Conservation (phyloP, 441 rosid genomes). For the Dalechampia spathulata region DNA sequence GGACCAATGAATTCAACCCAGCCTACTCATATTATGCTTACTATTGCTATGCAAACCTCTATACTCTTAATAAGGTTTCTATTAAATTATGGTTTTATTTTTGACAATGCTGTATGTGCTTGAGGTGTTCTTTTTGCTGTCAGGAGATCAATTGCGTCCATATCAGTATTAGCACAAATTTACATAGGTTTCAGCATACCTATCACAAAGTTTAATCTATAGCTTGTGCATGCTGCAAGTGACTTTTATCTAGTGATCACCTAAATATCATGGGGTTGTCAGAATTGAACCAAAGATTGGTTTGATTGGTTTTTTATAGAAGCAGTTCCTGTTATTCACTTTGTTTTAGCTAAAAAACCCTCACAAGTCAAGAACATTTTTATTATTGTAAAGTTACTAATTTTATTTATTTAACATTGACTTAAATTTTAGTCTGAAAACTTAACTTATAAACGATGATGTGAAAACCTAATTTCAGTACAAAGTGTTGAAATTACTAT, state of each 20-base stretch:
- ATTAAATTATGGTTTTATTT: constrained; percentile 2
- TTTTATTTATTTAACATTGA: too few species aligned
- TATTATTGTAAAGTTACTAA: too few species aligned
- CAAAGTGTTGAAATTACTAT: background rate
- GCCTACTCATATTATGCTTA: constrained; percentile 70
- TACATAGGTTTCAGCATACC: background rate
- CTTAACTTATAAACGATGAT: too few species aligned
- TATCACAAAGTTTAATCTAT: background rate
- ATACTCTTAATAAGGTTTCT: constrained; percentile 55
- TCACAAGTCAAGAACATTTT: too few species aligned
- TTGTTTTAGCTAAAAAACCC: too few species aligned
- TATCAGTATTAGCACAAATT: background rate
- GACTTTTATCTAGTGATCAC: constrained; percentile 8
- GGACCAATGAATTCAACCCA: constrained; percentile 74
- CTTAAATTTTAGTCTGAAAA: too few species aligned
- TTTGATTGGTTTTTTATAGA: too few species aligned
- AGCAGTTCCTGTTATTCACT: too few species aligned
- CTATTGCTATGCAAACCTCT: constrained; percentile 69
- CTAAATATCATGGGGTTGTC: too few species aligned
- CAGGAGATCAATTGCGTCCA: background rate
- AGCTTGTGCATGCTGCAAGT: background rate
- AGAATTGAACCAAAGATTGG: too few species aligned
- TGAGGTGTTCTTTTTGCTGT: constrained; percentile 6
- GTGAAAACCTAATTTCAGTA: background rate
- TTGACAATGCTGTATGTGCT: background rate